Percentiles rank a stretch among this genome's conserved stretches.
These are phyloP conservation scores for Coemansia sp. DNA, from an alignment of 371 early-diverging fungal species.

Conservation along the genomic window DNA sequence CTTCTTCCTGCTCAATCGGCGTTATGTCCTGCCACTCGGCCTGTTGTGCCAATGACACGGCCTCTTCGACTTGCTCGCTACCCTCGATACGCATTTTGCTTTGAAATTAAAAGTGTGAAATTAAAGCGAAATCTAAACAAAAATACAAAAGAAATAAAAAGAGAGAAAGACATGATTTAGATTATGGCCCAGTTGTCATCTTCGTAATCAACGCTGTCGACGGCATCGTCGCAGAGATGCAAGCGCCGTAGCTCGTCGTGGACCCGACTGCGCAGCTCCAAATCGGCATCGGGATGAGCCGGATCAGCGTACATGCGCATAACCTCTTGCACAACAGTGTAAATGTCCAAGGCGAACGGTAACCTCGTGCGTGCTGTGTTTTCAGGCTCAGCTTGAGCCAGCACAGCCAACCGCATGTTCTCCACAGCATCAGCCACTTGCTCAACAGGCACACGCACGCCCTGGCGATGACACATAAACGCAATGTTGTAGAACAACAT, in stretches of 20 bases:
- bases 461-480: conserved; percentile 81
- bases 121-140: not conserved
- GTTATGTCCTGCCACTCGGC: conserved; percentile 77
- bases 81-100: conserved; percentile 9
- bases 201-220: conserved; percentile 29
- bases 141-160: not conserved
- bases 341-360: conserved; percentile 32
- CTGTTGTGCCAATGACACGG: conserved; percentile 32
- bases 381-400: conserved; percentile 64
- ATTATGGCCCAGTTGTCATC: conserved; percentile 50
- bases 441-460: conserved; percentile 64
- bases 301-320: conserved; percentile 26
- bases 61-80: not conserved
- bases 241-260: conserved; percentile 28
- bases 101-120: not conserved
- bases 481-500: conserved; percentile 86
- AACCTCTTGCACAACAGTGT: conserved; percentile 29
- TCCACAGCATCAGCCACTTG: conserved; percentile 68
- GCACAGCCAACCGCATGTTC: conserved; percentile 70
- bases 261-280: conserved; percentile 23
- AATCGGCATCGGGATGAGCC: conserved; percentile 5
- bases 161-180: not conserved
- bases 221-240: conserved; percentile 48
- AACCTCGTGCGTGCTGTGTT: conserved; percentile 27
- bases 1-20: conserved; percentile 87